A percentile compares a stretch with the other conserved stretches of the same genome.
Evolutionary conservation across 176 grass and related monocot genomes (phyloP).

Genomic region (Guadua angustifolia): DNA sequence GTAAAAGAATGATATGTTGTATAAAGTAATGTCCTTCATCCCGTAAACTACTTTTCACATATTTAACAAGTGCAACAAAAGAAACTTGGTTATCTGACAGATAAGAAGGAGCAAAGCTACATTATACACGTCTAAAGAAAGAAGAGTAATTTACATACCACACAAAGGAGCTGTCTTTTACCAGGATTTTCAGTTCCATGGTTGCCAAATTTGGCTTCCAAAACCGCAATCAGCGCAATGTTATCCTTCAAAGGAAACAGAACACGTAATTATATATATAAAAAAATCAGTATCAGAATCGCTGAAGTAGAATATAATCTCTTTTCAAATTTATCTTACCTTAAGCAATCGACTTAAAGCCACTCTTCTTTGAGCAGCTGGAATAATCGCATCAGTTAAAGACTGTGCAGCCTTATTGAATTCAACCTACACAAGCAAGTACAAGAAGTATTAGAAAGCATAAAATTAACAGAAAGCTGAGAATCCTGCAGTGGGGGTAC

Average conservation of each 20-base stretch:
- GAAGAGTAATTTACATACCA: constrained; percentile 62
- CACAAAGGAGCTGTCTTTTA: constrained; percentile 98
- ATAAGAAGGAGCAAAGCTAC: constrained; percentile 20
- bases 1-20: background rate
- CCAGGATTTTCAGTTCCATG: constrained; percentile 88
- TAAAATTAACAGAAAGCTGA: constrained; percentile 33
- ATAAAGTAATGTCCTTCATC: constrained; percentile 7
- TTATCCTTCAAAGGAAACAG: constrained; percentile 74
- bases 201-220: constrained; percentile 94
- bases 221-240: constrained; percentile 87
- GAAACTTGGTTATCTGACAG: constrained; percentile 14
- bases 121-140: background rate
- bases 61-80: constrained; percentile 22
- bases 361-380: constrained; percentile 77
- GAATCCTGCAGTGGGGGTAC: constrained; percentile 44
- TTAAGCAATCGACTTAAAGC: constrained; percentile 91
- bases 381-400: constrained; percentile 88
- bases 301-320: background rate
- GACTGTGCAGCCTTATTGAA: constrained; percentile 99
- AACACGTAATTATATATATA: background rate
- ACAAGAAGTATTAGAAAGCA: constrained; percentile 43
- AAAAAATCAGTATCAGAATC: constrained; percentile 28
- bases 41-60: background rate
- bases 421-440: constrained; percentile 75
- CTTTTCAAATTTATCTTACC: constrained; percentile 43